Percentiles rank a stretch among this genome's conserved stretches.
Evolutionary conservation across 1,284 basidiomycete species (phyloP).

Genomic region (Austroboletus niveus): DNA sequence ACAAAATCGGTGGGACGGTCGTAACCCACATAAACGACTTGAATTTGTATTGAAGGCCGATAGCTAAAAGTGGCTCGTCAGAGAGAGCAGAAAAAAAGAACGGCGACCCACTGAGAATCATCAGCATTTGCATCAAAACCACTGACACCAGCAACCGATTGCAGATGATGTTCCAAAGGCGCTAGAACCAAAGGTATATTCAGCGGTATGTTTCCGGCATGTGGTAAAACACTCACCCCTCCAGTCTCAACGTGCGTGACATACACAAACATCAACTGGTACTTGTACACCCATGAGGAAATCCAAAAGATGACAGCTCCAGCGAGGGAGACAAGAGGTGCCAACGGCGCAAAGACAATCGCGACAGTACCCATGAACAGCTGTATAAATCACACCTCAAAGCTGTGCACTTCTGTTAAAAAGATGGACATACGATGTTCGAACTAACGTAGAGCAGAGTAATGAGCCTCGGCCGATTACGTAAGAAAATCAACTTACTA

Average conservation of each 20-base stretch:
- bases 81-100: neutral
- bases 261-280: slow-evolving; percentile 92
- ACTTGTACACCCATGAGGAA: slow-evolving; percentile 82
- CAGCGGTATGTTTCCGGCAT: neutral
- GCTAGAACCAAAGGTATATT: slow-evolving; percentile 40
- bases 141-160: slow-evolving; percentile 79
- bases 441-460: slow-evolving; percentile 40
- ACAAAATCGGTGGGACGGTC: slow-evolving; percentile 73
- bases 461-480: slow-evolving; percentile 9
- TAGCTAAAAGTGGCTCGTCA: slow-evolving; percentile 49
- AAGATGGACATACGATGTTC: slow-evolving; percentile 49
- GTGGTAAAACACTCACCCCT: slow-evolving; percentile 57
- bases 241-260: slow-evolving; percentile 87
- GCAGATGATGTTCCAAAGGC: slow-evolving; percentile 89
- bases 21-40: slow-evolving; percentile 70
- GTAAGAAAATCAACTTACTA: slow-evolving; percentile 53
- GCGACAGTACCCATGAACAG: slow-evolving; percentile 87
- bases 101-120: slow-evolving; percentile 76
- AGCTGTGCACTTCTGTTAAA: neutral
- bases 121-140: slow-evolving; percentile 81
- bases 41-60: slow-evolving; percentile 81
- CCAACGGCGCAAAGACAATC: slow-evolving; percentile 88
- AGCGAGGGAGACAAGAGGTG: slow-evolving; percentile 80
- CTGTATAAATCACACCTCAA: slow-evolving; percentile 36
- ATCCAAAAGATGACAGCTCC: slow-evolving; percentile 84